A percentile compares a stretch with the other conserved stretches of the same genome.
Evolutionary conservation across 2,329 filamentous ascomycete species (phyloP).

Genomic region (Acrodontium crateriforme): DNA sequence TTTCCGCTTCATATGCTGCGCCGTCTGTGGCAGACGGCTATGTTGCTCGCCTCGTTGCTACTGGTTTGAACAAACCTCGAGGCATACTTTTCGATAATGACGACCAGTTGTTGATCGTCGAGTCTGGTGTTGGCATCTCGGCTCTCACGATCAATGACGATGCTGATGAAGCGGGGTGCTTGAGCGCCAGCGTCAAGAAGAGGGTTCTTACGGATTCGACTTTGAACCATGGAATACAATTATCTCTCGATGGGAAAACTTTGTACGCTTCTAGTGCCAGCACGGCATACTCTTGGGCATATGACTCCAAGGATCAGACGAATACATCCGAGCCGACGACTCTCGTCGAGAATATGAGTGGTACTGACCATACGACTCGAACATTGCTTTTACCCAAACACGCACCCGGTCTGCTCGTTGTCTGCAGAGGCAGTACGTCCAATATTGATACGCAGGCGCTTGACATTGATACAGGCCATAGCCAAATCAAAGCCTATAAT

Average conservation of each 20-base stretch:
- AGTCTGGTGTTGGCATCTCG: slow-evolving; percentile 21
- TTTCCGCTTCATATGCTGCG: slow-evolving; percentile 23
- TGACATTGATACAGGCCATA: slow-evolving; percentile 41
- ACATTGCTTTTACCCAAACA: slow-evolving; percentile 49
- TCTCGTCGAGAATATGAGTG: slow-evolving; percentile 48
- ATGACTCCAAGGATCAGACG: slow-evolving; percentile 33
- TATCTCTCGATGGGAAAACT: slow-evolving; percentile 35
- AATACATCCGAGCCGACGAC: slow-evolving; percentile 35
- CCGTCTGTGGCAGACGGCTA: slow-evolving; percentile 31
- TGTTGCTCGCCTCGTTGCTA: slow-evolving; percentile 32
- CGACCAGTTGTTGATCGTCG: slow-evolving; percentile 37
- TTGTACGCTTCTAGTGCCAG: slow-evolving; percentile 43
- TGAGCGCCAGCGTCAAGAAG: slow-evolving; percentile 10
- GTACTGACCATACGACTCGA: slow-evolving; percentile 49
- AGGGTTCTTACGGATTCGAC: slow-evolving; percentile 18
- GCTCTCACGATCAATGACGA: slow-evolving; percentile 12
- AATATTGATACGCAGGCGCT: slow-evolving; percentile 48
- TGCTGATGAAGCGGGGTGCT: slow-evolving; percentile 12
- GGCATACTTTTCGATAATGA: slow-evolving; percentile 34
- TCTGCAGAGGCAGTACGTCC: slow-evolving; percentile 49
- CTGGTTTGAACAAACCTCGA: slow-evolving; percentile 30
- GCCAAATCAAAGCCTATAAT: slow-evolving; percentile 54
- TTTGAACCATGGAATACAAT: slow-evolving; percentile 38
- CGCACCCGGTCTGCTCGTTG: slow-evolving; percentile 42
- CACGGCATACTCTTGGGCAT: slow-evolving; percentile 51